Evolutionary conservation across 2,329 filamentous ascomycete genomes (phyloP).

Genomic region (Phialophora expanda): DNA sequence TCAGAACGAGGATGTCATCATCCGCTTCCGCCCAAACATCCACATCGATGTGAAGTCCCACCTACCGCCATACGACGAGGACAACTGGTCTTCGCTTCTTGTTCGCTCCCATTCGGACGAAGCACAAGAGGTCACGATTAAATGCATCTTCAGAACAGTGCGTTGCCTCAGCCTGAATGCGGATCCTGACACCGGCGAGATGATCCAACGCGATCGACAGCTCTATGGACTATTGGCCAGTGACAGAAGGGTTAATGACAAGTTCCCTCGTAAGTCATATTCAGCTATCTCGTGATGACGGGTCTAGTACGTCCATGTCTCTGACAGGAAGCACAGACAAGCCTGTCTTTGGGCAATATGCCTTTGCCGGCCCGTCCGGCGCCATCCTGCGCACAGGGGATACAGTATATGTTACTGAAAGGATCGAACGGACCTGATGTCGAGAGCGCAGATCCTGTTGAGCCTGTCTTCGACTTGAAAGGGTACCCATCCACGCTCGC

Average conservation of each 20-base stretch:
- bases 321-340: constrained; percentile 31
- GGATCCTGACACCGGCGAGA: constrained; percentile 37
- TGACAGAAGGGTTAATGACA: constrained; percentile 37
- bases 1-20: constrained; percentile 36
- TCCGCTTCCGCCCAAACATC: constrained; percentile 36
- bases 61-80: constrained; percentile 36
- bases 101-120: constrained; percentile 33
- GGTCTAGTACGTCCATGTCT: neutral
- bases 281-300: neutral
- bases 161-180: constrained; percentile 38
- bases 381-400: constrained; percentile 37
- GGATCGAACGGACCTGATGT: constrained; percentile 24
- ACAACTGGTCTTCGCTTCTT: constrained; percentile 37
- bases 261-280: constrained; percentile 35
- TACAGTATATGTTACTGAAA: constrained; percentile 35
- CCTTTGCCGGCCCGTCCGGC: constrained; percentile 37
- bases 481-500: neutral
- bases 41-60: constrained; percentile 34
- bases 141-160: constrained; percentile 38
- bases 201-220: constrained; percentile 36
- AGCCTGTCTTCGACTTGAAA: neutral
- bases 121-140: constrained; percentile 37
- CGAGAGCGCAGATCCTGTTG: neutral
- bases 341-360: constrained; percentile 39
- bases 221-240: constrained; percentile 37